Evolutionary conservation across 2,329 filamentous ascomycete genomes (phyloP).

Genomic region (Penicillium sp.): DNA sequence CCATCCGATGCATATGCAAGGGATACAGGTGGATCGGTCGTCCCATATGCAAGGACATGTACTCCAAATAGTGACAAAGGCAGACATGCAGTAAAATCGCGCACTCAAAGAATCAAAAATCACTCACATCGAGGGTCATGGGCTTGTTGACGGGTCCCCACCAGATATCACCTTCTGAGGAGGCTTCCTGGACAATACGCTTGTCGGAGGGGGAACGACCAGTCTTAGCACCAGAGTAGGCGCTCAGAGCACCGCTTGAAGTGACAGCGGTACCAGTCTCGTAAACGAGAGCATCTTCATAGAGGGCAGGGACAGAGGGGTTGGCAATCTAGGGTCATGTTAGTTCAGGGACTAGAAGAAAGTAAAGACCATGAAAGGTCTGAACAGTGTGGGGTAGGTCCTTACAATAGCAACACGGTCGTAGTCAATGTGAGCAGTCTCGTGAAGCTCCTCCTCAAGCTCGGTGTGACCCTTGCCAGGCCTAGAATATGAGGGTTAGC

Average conservation of each 20-base stretch:
- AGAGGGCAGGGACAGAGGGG: slow-evolving; percentile 90
- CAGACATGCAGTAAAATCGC: slow-evolving; percentile 19
- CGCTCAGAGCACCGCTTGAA: slow-evolving; percentile 88
- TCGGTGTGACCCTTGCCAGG: slow-evolving; percentile 89
- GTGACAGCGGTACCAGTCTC: slow-evolving; percentile 98
- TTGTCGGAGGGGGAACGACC: slow-evolving; percentile 96
- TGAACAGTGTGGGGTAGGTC: slow-evolving; percentile 4
- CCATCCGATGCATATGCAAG: slow-evolving; percentile 26
- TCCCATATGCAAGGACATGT: slow-evolving; percentile 22
- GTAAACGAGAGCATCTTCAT: slow-evolving; percentile 98
- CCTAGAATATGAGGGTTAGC: slow-evolving; percentile 48
- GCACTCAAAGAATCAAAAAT: slow-evolving; percentile 13
- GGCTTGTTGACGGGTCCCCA: slow-evolving; percentile 99
- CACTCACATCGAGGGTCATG: slow-evolving; percentile 90
- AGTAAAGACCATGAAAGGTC: slow-evolving; percentile 2
- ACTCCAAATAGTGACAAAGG: slow-evolving; percentile 9
- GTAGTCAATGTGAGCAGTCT: slow-evolving; percentile 98
- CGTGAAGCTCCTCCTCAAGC: slow-evolving; percentile 95
- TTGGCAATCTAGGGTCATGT: slow-evolving; percentile 66
- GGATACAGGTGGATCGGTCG: slow-evolving; percentile 22
- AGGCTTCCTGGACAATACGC: slow-evolving; percentile 89
- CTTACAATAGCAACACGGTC: slow-evolving; percentile 95
- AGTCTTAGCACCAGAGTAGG: slow-evolving; percentile 98
- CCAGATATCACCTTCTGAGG: slow-evolving; percentile 92
- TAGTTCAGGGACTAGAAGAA: neutral